Conservation (phyloP, 805 yeast species). For the Kurtzmaniella cleridarum region DNA sequence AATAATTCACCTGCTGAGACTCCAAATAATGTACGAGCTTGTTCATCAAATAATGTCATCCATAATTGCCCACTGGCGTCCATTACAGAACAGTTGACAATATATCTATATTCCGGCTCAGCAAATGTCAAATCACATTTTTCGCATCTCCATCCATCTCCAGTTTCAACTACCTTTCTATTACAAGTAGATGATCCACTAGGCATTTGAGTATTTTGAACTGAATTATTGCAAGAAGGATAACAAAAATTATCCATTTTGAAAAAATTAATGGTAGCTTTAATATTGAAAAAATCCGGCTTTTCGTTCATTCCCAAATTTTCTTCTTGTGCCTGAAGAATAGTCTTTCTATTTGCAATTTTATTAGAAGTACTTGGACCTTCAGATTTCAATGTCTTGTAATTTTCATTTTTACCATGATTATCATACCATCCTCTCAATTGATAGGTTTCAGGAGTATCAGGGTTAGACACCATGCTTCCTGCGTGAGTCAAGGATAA, state of each 20-base stretch:
- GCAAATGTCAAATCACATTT: conserved; percentile 70
- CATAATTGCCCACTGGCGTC: conserved; percentile 83
- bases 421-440: conserved; percentile 95
- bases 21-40: conserved; percentile 65
- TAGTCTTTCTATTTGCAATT: conserved; percentile 56
- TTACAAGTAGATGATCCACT: conserved; percentile 48
- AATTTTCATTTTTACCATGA: conserved; percentile 59
- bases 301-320: conserved; percentile 70
- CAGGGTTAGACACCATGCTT: conserved; percentile 75
- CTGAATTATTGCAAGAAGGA: conserved; percentile 76
- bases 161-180: conserved; percentile 74
- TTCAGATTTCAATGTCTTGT: conserved; percentile 58
- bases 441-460: conserved; percentile 78
- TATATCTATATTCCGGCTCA: conserved; percentile 74
- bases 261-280: conserved; percentile 68
- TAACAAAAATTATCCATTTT: conserved; percentile 77
- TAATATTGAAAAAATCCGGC: conserved; percentile 72
- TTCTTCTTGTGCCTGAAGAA: conserved; percentile 59
- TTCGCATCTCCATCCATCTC: conserved; percentile 88
- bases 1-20: conserved; percentile 60
- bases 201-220: conserved; percentile 6
- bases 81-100: conserved; percentile 67
- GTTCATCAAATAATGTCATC: conserved; percentile 83
- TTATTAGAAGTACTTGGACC: conserved; percentile 28
- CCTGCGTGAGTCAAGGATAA: conserved; percentile 79